Evolutionary conservation across 257 asterid genomes (phyloP), one percentile per base, ranked within the genome.

Genomic region (Penstemon newberryi): DNA sequence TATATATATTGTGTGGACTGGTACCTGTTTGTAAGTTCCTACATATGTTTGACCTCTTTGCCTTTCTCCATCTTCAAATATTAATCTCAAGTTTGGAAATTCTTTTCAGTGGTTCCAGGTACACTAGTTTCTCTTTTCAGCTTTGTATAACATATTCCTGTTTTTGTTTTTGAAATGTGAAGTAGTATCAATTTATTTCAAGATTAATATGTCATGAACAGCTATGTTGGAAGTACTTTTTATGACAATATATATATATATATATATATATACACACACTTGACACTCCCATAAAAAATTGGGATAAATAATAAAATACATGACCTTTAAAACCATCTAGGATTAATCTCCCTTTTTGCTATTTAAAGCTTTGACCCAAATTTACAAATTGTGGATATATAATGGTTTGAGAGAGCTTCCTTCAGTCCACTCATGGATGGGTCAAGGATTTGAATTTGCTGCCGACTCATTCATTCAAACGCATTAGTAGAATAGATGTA

Each of bases 391-490:
- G 60, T 65, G 37, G 8, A n/a, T 13, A 18, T 36, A 7, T 7
- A 18, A 12, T 15, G 25, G 55, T 55, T 9, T 12, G 51, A 67
- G 72, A 71, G 96, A 86, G 93, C 91, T 84, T 77, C 78, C 88
- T 88, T 86, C 80, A 76, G 91, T 78, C 91, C 91, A 88, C 87
- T 75, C 84, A 78, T 78, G 84, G 88, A 76, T 68, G 38, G 68
- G 69, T 0, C 59, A 76, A 77, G 86, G 80, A 79, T 67, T 83
- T 44, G 89, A 69, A 78, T 84, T 86, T 74, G 81, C 91, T 88
- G 88, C 91, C 79, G 91, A 81, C 85, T 86, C 96, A 86, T 88
- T 84, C 88, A 75, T 72, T 60, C 93, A 83, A 82, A 74, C 78
- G 13, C 81, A 59, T 54, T 84, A 85, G 82, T 51, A 56, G 38